Conservation (phyloP, 305 asterid genomes). For the Lippia alba region DNA sequence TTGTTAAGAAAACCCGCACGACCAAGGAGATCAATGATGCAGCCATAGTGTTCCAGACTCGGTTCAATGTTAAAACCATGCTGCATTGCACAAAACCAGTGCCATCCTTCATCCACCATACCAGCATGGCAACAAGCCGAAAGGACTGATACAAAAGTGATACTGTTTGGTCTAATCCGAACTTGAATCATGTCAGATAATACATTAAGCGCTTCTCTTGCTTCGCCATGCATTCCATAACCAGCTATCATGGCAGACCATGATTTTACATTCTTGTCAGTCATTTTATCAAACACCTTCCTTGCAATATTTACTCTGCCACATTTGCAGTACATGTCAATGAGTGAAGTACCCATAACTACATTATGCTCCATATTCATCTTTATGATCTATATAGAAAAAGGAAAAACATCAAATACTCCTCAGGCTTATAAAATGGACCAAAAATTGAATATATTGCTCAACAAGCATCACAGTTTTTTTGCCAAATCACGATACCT, state of each 20-base stretch:
- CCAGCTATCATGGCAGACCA: slow-evolving; percentile 95
- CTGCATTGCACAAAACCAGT: slow-evolving; percentile 86
- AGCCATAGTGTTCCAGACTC: slow-evolving; percentile 81
- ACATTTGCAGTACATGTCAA: slow-evolving; percentile 91
- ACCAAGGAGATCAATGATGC: slow-evolving; percentile 93
- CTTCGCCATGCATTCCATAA: slow-evolving; percentile 90
- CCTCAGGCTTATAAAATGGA: neutral
- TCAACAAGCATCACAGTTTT: neutral
- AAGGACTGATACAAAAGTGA: slow-evolving; percentile 75
- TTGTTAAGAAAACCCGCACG: slow-evolving; percentile 69
- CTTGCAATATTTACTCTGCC: slow-evolving; percentile 72
- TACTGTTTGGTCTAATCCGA: slow-evolving; percentile 71
- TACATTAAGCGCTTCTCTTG: slow-evolving; percentile 75
- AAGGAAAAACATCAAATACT: slow-evolving; percentile 6
- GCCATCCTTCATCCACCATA: slow-evolving; percentile 87
- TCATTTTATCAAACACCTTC: slow-evolving; percentile 67
- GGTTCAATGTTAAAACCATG: slow-evolving; percentile 65
- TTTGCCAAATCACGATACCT: slow-evolving; percentile 49
- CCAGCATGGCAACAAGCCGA: slow-evolving; percentile 97
- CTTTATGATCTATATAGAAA: slow-evolving; percentile 60
- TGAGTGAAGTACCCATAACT: slow-evolving; percentile 72
- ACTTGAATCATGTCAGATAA: slow-evolving; percentile 65
- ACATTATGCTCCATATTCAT: slow-evolving; percentile 68
- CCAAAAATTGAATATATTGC: neutral
- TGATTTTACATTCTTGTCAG: slow-evolving; percentile 71